Percentiles rank a stretch among this genome's conserved stretches.
Conservation (phyloP, 176 grass and related monocot species). For the Aegilops bicornis region DNA sequence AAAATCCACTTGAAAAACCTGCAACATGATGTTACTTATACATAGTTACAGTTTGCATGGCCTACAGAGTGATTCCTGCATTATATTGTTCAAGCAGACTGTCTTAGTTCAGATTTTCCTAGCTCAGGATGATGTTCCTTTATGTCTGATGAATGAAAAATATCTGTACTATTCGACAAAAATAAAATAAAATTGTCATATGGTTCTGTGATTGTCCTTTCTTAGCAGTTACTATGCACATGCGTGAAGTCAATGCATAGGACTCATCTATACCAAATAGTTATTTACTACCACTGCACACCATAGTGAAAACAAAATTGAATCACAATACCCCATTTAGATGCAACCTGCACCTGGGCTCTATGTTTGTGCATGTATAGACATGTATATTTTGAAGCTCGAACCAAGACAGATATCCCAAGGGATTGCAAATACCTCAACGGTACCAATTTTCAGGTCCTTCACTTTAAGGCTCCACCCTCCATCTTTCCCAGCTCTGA, state of each 20-base stretch:
- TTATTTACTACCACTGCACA: not conserved
- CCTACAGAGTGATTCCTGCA: not conserved
- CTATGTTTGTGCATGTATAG: not conserved
- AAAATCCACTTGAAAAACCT: constrained; percentile 71
- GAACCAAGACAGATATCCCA: not conserved
- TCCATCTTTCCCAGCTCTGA: constrained; percentile 36
- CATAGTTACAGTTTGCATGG: constrained; percentile 1
- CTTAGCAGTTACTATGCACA: not conserved
- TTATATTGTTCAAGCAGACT: not conserved
- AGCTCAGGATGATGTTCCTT: not conserved
- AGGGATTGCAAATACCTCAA: constrained; percentile 40
- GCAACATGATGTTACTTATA: not conserved
- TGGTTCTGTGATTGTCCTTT: not conserved
- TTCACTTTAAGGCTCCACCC: constrained; percentile 66
- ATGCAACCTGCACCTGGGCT: not conserved
- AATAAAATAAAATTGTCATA: not conserved
- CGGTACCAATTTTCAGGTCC: constrained; percentile 39
- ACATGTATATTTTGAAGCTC: not conserved
- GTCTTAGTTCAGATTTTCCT: not conserved
- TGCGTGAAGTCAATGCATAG: not conserved
- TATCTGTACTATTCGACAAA: not conserved
- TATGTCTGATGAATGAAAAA: not conserved
- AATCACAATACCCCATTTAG: not conserved
- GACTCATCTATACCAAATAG: not conserved
- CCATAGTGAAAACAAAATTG: not conserved